Evolutionary conservation across 2,329 filamentous ascomycete species (phyloP), one percentile per base, ranked within the genome.

Genomic region (Pestalotiopsis sp.): DNA sequence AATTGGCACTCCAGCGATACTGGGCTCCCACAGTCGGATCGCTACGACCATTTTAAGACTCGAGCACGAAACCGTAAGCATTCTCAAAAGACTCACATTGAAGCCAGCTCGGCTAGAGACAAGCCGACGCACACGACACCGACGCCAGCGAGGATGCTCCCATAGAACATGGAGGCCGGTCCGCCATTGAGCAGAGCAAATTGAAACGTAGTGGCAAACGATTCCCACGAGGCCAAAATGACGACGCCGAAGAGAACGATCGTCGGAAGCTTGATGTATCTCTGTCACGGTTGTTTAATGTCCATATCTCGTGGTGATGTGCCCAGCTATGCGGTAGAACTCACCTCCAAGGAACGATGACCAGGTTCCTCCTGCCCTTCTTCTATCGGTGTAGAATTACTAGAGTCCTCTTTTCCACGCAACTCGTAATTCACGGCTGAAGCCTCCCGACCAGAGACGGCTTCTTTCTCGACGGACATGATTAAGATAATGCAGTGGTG

Each of bases 1-100:
- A 14, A 14, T 52, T 64, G 9, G 61, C 61, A 3, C 36, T 25
- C 61, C 61, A 64, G 38, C 61, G 38, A 52, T 64, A 64, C 11
- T 64, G 61, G 13, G 61, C 61, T 13, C 61, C 61, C 20, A 64
- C 61, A n/a, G 61, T 64, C 7, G 61, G 61, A 38, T 64, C 61
- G 27, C 38, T 64, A n/a, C 12, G 9, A 13, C 20, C 7, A 14
- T 36, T 2, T 64, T 31, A 3, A 52, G n/a, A 27, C 27, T 27
- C 4, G 3, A 59, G 31, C 12, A 31, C 20, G n/a, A 38, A 49
- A 49, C 4, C 3, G 14, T 17, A 9, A 13, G 36, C 20, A 4
- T 45, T 12, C 2, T 23, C 6, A 6, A 38, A 9, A 31, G n/a
- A 38, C 39, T 36, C 17, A 64, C 61, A 64, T 64, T 49, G 61